Conservation (phyloP, 208 protist genomes). For the Leishmania amazonensis region DNA sequence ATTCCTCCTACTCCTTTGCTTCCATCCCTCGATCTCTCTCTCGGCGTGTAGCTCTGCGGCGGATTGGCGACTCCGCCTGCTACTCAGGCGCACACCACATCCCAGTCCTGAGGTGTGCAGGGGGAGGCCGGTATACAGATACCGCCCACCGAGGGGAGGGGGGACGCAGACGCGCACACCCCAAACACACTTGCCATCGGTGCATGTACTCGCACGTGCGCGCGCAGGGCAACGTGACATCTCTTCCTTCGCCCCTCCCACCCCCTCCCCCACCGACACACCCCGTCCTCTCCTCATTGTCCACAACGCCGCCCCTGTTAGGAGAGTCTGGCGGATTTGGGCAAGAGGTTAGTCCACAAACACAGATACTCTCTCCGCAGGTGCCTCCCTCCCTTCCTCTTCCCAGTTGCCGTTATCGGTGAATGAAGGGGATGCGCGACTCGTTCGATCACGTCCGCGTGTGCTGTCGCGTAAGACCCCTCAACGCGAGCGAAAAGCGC, state of each 20-base stretch:
- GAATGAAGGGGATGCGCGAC: slow-evolving; percentile 25
- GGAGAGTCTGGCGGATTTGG: not conserved
- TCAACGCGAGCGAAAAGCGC: slow-evolving; percentile 31
- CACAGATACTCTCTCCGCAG: not conserved
- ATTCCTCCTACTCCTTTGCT: too few species aligned
- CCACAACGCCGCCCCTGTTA: not conserved
- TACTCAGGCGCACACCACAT: too few species aligned
- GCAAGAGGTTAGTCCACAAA: not conserved
- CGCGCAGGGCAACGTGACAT: not conserved
- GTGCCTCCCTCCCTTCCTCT: not conserved
- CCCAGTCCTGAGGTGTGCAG: too few species aligned
- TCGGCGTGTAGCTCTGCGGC: not conserved
- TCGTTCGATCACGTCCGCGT: slow-evolving; percentile 47
- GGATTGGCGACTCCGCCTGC: too few species aligned
- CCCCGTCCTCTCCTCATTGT: not conserved
- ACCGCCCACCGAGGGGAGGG: too few species aligned
- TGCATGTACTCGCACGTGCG: not conserved
- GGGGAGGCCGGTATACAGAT: too few species aligned
- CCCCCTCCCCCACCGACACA: too few species aligned
- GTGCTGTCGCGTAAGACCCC: slow-evolving; percentile 53
- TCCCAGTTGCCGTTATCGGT: not conserved
- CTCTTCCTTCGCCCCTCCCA: not conserved
- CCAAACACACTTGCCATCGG: not conserved
- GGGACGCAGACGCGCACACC: too few species aligned
- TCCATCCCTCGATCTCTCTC: not conserved